Evolutionary conservation across 2,329 filamentous ascomycete species (phyloP).

Genomic region (Chaetomium sp.): DNA sequence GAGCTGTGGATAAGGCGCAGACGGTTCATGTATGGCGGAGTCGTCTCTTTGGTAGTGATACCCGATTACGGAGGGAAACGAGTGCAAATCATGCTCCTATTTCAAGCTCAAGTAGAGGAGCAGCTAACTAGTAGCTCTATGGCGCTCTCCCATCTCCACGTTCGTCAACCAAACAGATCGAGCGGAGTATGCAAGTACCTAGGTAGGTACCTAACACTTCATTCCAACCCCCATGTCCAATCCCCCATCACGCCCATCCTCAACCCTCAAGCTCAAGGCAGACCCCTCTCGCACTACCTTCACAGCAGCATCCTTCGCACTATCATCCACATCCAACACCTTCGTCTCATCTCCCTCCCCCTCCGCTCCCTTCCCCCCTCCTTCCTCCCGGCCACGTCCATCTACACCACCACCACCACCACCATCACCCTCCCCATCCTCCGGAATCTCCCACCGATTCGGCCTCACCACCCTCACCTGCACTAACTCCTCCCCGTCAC

Average conservation of each 20-base stretch:
- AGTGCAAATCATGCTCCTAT: not conserved
- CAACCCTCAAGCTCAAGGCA: not conserved
- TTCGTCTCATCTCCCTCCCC: constrained; percentile 28
- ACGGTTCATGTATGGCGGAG: not conserved
- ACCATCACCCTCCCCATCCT: constrained; percentile 22
- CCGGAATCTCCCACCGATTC: constrained; percentile 30
- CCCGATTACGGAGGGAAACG: not conserved
- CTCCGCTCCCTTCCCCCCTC: constrained; percentile 17
- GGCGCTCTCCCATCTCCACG: not conserved
- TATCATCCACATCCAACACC: constrained; percentile 41
- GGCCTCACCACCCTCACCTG: constrained; percentile 38
- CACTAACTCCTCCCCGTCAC: constrained; percentile 30
- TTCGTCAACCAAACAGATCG: not conserved
- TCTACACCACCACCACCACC: constrained; percentile 25
- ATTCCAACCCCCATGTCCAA: not conserved
- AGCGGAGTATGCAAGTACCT: not conserved
- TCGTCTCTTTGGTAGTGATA: not conserved
- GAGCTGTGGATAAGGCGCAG: not conserved
- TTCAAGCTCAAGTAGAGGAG: not conserved
- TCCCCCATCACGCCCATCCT: not conserved
- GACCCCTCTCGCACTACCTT: constrained; percentile 9
- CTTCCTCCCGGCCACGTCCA: not conserved
- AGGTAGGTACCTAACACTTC: not conserved
- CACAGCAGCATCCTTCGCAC: constrained; percentile 39
- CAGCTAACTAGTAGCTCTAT: not conserved